Evolutionary conservation across 1,284 basidiomycete genomes (phyloP).

Genomic region (Malassezia yamatoensis): DNA sequence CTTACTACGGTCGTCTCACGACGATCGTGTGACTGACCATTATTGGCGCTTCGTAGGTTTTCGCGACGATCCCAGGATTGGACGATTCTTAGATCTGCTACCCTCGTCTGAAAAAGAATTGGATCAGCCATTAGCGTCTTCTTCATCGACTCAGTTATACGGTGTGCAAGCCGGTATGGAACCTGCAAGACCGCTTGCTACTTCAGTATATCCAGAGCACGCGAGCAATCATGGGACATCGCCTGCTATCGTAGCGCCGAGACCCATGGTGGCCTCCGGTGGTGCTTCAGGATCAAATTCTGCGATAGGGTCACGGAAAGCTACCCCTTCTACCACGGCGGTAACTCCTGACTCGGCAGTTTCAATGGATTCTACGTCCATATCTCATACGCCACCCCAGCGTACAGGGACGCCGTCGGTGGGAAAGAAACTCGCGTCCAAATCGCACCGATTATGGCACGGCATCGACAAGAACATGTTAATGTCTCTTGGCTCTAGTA

Average conservation of each 20-base stretch:
- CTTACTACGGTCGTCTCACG: slow-evolving; percentile 23
- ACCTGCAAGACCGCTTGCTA: no score
- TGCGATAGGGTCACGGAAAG: neutral
- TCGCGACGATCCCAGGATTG: slow-evolving; percentile 33
- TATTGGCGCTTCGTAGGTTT: slow-evolving; percentile 51
- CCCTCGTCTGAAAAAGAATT: neutral
- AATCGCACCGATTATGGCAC: slow-evolving; percentile 4
- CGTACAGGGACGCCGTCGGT: slow-evolving; percentile 5
- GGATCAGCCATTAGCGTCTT: neutral
- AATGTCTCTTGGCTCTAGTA: slow-evolving; percentile 12
- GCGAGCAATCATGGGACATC: no score
- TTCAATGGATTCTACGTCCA: no score
- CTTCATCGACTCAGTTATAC: neutral
- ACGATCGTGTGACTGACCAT: slow-evolving; percentile 36
- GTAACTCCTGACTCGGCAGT: neutral
- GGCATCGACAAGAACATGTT: slow-evolving; percentile 12
- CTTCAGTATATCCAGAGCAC: no score
- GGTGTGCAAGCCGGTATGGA: no score
- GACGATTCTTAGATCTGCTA: slow-evolving; percentile 31
- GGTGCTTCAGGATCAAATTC: no score
- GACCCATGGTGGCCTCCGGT: no score
- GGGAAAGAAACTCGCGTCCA: neutral
- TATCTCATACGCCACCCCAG: neutral
- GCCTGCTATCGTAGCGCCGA: no score
- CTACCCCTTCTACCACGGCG: neutral